A percentile compares a stretch with the other conserved stretches of the same genome.
phyloP scores from a whole-genome alignment of 2,329 filamentous ascomycete species.

The Bipolaris bicolor region DNA sequence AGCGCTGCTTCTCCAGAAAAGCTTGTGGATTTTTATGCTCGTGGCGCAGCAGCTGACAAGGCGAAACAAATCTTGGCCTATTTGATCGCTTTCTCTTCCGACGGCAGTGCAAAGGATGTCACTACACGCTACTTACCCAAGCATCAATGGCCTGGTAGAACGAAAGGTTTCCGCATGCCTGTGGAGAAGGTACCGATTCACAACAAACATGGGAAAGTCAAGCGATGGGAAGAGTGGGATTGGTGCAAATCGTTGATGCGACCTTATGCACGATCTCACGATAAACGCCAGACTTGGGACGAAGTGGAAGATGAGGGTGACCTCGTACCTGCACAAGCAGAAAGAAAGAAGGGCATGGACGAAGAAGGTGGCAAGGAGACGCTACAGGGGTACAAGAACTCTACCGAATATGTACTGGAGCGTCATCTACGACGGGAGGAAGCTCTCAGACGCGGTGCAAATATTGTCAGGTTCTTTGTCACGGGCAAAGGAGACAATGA shows the following conservation, averaged over 20 bases:
- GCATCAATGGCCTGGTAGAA: conserved; percentile 82
- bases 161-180: conserved; percentile 81
- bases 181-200: conserved; percentile 81
- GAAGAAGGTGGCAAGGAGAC: conserved; percentile 75
- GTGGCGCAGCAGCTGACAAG: conserved; percentile 81
- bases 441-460: conserved; percentile 72
- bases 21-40: conserved; percentile 77
- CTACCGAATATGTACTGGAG: conserved; percentile 81
- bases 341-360: conserved; percentile 67
- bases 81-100: conserved; percentile 78
- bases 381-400: conserved; percentile 85
- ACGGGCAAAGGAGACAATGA: conserved; percentile 74
- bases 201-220: conserved; percentile 77
- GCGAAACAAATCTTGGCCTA: conserved; percentile 91
- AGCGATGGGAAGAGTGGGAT: conserved; percentile 77
- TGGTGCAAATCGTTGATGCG: conserved; percentile 87
- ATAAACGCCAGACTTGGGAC: conserved; percentile 71
- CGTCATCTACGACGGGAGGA: conserved; percentile 91
- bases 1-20: conserved; percentile 73
- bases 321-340: conserved; percentile 72
- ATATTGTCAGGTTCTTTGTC: conserved; percentile 75
- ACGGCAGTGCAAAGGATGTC: conserved; percentile 92
- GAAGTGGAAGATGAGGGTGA: conserved; percentile 80
- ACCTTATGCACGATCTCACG: conserved; percentile 66
- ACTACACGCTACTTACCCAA: conserved; percentile 88